Base-by-base conservation (phyloP, 2,329 filamentous ascomycete species). In the Daldinia eschscholtzii region DNA sequence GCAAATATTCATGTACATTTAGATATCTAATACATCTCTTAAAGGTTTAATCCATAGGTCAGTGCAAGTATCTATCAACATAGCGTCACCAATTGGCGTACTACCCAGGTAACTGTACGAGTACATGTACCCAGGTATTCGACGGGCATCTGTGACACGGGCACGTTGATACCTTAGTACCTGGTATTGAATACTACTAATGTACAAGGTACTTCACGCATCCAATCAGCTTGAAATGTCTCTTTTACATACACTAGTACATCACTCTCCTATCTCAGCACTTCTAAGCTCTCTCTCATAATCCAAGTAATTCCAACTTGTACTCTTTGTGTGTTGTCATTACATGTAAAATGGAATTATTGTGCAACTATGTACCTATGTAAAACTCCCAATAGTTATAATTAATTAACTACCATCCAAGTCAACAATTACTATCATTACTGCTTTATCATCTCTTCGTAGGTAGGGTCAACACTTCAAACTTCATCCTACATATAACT, bases 301-400 rank as follows among this genome's bases (percentile, higher is more conserved):
- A 39, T 57, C 35, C 15, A 57, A 52, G 28, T 18, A 9, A 10
- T 35, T 35, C 7, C 33, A 23, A 23, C 1, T 23, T 15, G 42
- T 61, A 57, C 35, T 20, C 28, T 39, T 26, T 42, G 63, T 61
- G 30, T 35, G 33, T 35, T 35, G 61, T 58, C 57, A 61, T 35
- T 30, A n/a, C n/a, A n/a, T n/a, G n/a, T n/a, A 62, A 37, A 56
- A 42, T 50, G 28, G 39, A 3, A 57, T 39, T 28, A 41, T 39
- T 50, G 26, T 55, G 30, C 50, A 37, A 55, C 50, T 15, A 23
- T 1, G 23, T 55, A 7, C 12, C 12, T 53, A 48, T 41, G 42
- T 20, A n/a, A 37, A 55, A 1, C 18, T 37, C 18, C 18, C 33
- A 18, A 20, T 33, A n/a, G n/a, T n/a, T n/a, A 37, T 20, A 20